Conservation (phyloP, 192 early-diverging fungal genomes). For the Mortierella hygrophila region DNA sequence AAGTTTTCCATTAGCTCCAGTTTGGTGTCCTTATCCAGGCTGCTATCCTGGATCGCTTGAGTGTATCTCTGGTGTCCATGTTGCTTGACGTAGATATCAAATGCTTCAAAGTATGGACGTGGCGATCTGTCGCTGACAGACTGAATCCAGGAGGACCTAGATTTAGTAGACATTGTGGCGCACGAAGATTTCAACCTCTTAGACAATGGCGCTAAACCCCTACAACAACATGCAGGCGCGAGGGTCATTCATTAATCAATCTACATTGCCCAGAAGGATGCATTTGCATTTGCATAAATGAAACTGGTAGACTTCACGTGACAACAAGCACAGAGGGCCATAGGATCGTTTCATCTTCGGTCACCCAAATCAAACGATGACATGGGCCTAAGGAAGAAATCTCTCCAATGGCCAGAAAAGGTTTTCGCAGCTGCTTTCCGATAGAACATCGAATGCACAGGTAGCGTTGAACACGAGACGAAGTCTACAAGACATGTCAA, state of each 20-base stretch:
- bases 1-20: constrained; percentile 21
- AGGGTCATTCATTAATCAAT: no score
- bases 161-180: no score
- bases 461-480: constrained; percentile 20
- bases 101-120: constrained; percentile 32
- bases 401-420: constrained; percentile 20
- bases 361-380: constrained; percentile 28
- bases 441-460: constrained; percentile 20
- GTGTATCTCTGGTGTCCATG: constrained; percentile 30
- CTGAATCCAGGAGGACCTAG: no score
- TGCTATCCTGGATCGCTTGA: constrained; percentile 12
- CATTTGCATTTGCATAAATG: neutral
- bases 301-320: constrained; percentile 7
- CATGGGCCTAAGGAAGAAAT: constrained; percentile 22
- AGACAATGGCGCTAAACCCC: no score
- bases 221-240: no score
- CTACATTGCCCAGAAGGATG: no score
- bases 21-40: constrained; percentile 24
- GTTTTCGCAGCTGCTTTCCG: constrained; percentile 31
- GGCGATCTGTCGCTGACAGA: neutral
- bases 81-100: constrained; percentile 35
- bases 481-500: constrained; percentile 20
- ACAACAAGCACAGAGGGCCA: neutral
- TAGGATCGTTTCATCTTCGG: neutral
- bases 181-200: no score